Evolutionary conservation across 768 basidiomycete species (phyloP), one percentile per base, ranked within the genome.

Genomic region (Podaxis pistillaris): DNA sequence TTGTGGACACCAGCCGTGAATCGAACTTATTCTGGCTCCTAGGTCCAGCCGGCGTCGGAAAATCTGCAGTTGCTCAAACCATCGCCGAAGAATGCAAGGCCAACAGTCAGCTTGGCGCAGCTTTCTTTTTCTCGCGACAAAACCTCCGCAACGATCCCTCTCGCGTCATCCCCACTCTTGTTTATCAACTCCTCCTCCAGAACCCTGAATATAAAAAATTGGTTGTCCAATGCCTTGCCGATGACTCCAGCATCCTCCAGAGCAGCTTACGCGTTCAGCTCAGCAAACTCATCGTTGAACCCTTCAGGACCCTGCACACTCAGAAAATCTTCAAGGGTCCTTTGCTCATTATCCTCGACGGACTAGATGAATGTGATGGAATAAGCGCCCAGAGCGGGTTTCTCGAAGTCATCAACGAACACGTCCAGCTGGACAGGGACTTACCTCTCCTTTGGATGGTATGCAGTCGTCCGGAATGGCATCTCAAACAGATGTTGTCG

Each of bases 21-120:
- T 17, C 12, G n/a, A 56, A 40, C n/a, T 24, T 64, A 8, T 46
- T 59, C 4, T 64, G 58, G 58, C 53, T 64, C 12, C 22, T 44
- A 6, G 64, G 64, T 9, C 44, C 59, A 8, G 59, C 64, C 7
- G 64, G 64, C 30, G 50, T 51, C 8, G 64, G 64, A 37, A 64
- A 64, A 37, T 50, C 64, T 1, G 64, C 64, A 11, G 56, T 64
- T 8, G 46, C 49, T 1, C 59, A 60, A 19, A 59, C 64, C 6
- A 19, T 64, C 13, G 52, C 59, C 1, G 59, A 64, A 9, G 22
- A 24, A n/a, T 60, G 52, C 33, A 36, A 38, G 9, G 33, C 33
- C 19, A 13, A 56, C 4, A 59, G 55, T 15, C 9, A 15, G 3
- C 33, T 56, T 8, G 63, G 24, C n/a, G 59, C 54, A 5, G 56